Percentiles rank a stretch among this genome's conserved stretches.
These are phyloP conservation scores for Eutreptiella sp. DNA, from an alignment of 208 protist species.

Conservation along the genomic window DNA sequence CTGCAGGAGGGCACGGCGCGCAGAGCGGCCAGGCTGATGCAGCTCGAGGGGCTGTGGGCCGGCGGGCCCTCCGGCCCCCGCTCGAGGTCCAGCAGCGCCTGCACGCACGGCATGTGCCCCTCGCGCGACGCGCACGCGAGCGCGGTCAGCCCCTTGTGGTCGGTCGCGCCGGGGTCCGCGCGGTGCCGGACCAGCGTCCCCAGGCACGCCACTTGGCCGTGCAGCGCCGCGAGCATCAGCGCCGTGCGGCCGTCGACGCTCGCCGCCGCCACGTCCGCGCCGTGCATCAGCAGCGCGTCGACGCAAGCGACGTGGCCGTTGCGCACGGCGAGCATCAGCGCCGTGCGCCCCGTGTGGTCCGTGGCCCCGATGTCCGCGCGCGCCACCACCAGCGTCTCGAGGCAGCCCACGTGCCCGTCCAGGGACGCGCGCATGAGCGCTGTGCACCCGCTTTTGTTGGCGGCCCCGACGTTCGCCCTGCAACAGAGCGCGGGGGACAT, in stretches of 20 bases:
- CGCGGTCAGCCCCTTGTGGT: background rate
- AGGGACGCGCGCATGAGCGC: constrained; percentile 2
- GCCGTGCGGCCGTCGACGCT: background rate
- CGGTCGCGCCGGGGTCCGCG: background rate
- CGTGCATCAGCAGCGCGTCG: background rate
- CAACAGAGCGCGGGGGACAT: no score
- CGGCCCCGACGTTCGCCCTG: no score
- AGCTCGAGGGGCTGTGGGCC: no score
- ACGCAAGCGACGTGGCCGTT: background rate
- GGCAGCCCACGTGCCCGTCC: background rate
- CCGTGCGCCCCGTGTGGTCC: background rate
- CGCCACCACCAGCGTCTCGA: background rate
- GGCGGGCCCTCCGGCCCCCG: no score
- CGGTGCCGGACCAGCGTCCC: background rate
- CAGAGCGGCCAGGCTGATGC: no score
- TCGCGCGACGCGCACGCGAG: background rate
- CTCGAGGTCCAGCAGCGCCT: background rate
- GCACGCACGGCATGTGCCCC: background rate
- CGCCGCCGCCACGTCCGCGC: background rate
- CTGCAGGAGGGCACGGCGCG: no score
- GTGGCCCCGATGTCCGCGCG: background rate
- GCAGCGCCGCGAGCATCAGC: constrained; percentile 3
- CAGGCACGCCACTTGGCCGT: background rate
- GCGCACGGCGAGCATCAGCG: background rate
- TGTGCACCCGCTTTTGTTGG: background rate